Base-by-base conservation (phyloP, 2,329 filamentous ascomycete genomes). In the Botryotinia calthae region DNA sequence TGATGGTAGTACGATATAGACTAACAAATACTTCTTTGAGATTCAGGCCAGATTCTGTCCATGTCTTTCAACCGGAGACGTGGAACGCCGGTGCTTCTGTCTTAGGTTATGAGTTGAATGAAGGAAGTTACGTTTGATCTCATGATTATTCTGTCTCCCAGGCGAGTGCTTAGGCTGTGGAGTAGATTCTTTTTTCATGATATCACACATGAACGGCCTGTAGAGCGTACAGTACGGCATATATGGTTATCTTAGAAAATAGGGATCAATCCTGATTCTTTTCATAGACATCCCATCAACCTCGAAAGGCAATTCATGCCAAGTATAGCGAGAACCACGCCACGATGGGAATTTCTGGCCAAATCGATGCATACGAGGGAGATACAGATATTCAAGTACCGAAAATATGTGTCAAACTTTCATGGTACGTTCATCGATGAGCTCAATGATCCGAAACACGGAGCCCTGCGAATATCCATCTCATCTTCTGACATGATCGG, bases 221-320 rank as follows among this genome's bases (percentile, higher is more conserved):
- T 34, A 28, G 67, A 61, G 51, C 28, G 16, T 12, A 40, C 37
- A n/a, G 59, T 25, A 34, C 34, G 12, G 40, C 37, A 18, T n/a
- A n/a, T 4, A 46, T 44, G 67, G 20, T 22, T 78, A 84, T 70
- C 75, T 84, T 4, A 73, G 78, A 9, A 75, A 75, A 14, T 81
- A 82, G 12, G 82, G 83, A 0, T 81, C 82, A 74, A 80, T 85
- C 0, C 76, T 87, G 6, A 90, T 0, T 88, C 89, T 10, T 82
- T 92, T 12, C 89, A 92, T 80, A 90, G 89, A 2, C 81, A 89
- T 0, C 87, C 87, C 0, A 83, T 89, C 40, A 44, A 85, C 0
- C 82, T 90, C 64, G 89, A 91, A 79, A 88, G 90, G 67, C 87
- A 88, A 20, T 91, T 90, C 85, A 90, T 42, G 82, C 91, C 56